phyloP scores from a whole-genome alignment of 2,329 filamentous ascomycete genomes.

The Cryphonectria radicalis region DNA sequence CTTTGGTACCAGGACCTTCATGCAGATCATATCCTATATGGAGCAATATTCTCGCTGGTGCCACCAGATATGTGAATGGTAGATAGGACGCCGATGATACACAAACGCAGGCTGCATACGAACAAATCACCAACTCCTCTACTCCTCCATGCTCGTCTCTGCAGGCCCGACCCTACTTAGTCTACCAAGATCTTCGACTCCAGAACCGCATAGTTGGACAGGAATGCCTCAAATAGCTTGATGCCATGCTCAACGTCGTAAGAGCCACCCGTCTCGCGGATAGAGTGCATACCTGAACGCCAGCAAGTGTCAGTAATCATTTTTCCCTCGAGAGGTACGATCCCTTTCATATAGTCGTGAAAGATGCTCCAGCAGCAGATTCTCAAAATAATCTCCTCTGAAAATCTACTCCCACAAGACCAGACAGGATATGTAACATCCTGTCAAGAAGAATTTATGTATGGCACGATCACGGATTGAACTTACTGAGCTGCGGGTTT shows the following conservation, averaged over 20 bases:
- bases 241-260: slow-evolving; percentile 87
- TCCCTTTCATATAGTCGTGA: background rate
- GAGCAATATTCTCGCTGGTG: background rate
- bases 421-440: background rate
- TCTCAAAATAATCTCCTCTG: background rate
- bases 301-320: background rate
- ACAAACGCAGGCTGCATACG: background rate
- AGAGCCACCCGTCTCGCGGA: slow-evolving; percentile 87
- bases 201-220: slow-evolving; percentile 79
- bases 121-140: background rate
- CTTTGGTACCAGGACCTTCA: background rate
- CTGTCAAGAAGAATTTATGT: background rate
- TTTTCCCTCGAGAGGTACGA: too few species aligned
- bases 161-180: slow-evolving; percentile 43
- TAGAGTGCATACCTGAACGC: slow-evolving; percentile 79
- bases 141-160: background rate
- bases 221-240: slow-evolving; percentile 85
- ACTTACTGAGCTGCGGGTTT: slow-evolving; percentile 76
- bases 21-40: background rate
- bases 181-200: slow-evolving; percentile 86
- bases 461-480: background rate
- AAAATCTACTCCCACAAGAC: background rate
- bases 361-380: background rate
- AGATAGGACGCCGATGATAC: background rate
- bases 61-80: background rate